phyloP scores from a whole-genome alignment of 495 filamentous ascomycete genomes.

The Daldinia decipiens region DNA sequence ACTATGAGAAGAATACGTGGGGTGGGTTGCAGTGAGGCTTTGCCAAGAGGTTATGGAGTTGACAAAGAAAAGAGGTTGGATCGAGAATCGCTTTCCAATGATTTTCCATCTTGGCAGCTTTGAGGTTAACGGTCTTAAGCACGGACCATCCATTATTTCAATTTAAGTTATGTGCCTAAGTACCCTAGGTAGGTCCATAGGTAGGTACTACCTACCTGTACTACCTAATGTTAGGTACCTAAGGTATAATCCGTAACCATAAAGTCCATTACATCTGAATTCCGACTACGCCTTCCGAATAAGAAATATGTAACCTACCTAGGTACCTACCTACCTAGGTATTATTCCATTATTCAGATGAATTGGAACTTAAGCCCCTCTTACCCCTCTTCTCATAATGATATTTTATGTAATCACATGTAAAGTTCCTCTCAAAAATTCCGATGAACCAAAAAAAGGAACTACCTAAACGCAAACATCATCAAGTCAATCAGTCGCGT shows the following conservation, averaged over 20 bases:
- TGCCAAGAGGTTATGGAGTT: constrained; percentile 1
- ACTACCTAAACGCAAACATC: not conserved
- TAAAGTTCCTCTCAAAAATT: not conserved
- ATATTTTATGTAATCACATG: constrained; percentile 4
- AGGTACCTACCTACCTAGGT: too few relatives aligned
- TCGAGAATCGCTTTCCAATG: not conserved
- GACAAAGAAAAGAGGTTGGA: not conserved
- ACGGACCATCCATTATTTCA: not conserved
- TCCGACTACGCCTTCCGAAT: too few relatives aligned
- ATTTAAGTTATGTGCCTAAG: too few relatives aligned
- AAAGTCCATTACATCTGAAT: too few relatives aligned
- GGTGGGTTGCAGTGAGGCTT: not conserved
- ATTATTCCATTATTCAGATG: not conserved
- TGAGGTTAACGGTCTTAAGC: not conserved
- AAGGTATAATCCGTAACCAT: too few relatives aligned
- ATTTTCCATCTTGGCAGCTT: not conserved
- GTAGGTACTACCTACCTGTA: too few relatives aligned
- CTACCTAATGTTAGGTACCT: too few relatives aligned
- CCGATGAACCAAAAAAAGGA: not conserved
- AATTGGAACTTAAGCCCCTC: constrained; percentile 1
- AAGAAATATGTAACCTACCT: too few relatives aligned
- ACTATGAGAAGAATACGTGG: not conserved
- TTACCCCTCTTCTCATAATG: not conserved
- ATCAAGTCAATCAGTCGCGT: not conserved
- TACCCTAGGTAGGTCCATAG: too few relatives aligned